Base-by-base conservation (phyloP, 2,329 filamentous ascomycete genomes). In the Colletotrichum sp. region DNA sequence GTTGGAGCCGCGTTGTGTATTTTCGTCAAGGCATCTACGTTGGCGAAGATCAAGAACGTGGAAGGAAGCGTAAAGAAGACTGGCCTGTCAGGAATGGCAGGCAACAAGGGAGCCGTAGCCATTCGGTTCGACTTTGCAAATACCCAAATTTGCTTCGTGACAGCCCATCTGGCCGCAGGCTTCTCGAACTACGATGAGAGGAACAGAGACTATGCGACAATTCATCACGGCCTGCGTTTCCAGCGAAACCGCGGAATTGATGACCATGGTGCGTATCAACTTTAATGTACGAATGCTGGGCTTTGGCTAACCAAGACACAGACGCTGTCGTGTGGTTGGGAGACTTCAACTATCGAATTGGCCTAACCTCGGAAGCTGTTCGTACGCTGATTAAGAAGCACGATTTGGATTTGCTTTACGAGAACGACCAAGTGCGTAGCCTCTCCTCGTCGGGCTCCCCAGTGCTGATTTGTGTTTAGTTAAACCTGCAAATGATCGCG, bases 331-430 rank as follows among this genome's bases (percentile, higher is more conserved):
- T 98, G 69, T 99, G 97, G 96, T 90, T 98, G 56, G 97, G 97
- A 7, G 97, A 99, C 84, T 99, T 99, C 88, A 99, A 99, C 82
- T 99, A 99, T 84, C 94, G 97, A 22, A 98, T 99, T 80, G 96
- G 96, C 2, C 89, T 98, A 73, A 90, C 90, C 60, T 92, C 95
- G 78, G 95, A 98, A 52, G 93, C 90, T 75, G 95, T 95, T 9
- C 93, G 94, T 78, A 90, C 93, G 36, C 87, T 98, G 12, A 92
- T 98, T 70, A 91, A 93, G 79, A 89, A 91, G 70, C 88, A 91
- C 30, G 94, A 98, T 80, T 88, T 98, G 13, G 94, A 94, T 71
- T 93, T 90, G 22, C 86, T 98, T 66, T 97, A 98, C 82, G 94
- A 97, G 77, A 97, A 98, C 80, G 96, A 98, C 81, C 96, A 98